phyloP scores from a whole-genome alignment of 2,329 filamentous ascomycete genomes.

The Lasiodiplodia sp. region DNA sequence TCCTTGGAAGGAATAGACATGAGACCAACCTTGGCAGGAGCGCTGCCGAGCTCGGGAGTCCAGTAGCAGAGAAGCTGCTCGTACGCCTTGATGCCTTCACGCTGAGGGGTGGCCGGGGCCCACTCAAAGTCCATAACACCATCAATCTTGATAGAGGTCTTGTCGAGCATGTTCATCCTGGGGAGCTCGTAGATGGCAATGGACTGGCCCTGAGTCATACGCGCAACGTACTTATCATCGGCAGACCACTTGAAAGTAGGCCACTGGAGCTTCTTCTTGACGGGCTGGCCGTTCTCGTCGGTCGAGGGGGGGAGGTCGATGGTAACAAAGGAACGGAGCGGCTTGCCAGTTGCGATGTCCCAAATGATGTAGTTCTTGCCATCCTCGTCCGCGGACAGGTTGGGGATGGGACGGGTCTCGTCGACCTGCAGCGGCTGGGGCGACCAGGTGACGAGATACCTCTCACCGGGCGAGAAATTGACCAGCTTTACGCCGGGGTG shows the following conservation, averaged over 20 bases:
- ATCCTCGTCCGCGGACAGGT: conserved; percentile 80
- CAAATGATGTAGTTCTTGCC: conserved; percentile 99
- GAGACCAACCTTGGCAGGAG: conserved; percentile 93
- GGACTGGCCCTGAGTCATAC: conserved; percentile 84
- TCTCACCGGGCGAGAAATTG: conserved; percentile 92
- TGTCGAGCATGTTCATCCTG: conserved; percentile 87
- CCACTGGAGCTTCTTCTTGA: conserved; percentile 96
- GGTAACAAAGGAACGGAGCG: conserved; percentile 91
- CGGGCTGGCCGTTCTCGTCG: conserved; percentile 68
- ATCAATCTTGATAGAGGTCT: conserved; percentile 93
- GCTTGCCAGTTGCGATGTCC: conserved; percentile 90
- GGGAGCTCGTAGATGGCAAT: conserved; percentile 93
- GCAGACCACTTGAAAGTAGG: conserved; percentile 99
- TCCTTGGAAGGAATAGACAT: conserved; percentile 97
- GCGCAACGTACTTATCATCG: conserved; percentile 95
- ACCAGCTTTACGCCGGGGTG: conserved; percentile 96
- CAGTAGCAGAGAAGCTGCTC: conserved; percentile 98
- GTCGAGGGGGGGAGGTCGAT: conserved; percentile 74
- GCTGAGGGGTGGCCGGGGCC: conserved; percentile 82
- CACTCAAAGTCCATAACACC: conserved; percentile 98
- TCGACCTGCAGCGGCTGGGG: conserved; percentile 91
- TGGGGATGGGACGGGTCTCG: conserved; percentile 84
- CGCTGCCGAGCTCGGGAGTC: conserved; percentile 98
- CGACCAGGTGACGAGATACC: conserved; percentile 96
- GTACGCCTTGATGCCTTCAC: conserved; percentile 87